Conservation (phyloP, 1,139 yeast genomes). For the Yamadazyma sp. region DNA sequence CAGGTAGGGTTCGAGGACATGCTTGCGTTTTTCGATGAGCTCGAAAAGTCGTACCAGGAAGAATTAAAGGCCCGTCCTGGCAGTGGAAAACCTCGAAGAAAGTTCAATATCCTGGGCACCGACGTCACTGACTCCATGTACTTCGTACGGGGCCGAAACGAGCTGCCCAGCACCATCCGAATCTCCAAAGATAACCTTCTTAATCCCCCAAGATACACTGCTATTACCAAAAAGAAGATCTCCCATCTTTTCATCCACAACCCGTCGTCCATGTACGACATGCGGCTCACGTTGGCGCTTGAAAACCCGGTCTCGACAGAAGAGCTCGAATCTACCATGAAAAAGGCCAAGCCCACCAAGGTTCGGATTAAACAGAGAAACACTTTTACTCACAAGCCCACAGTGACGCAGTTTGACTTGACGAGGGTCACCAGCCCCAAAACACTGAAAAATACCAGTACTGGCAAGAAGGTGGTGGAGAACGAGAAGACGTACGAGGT, state of each 20-base stretch:
- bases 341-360: conserved; percentile 45
- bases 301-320: conserved; percentile 72
- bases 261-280: conserved; percentile 77
- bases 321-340: conserved; percentile 40
- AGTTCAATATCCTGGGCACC: conserved; percentile 40
- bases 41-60: conserved; percentile 49
- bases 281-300: conserved; percentile 69
- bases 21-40: conserved; percentile 54
- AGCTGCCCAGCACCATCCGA: conserved; percentile 61
- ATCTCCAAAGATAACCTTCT: conserved; percentile 60
- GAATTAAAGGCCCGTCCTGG: conserved; percentile 22
- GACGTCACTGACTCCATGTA: conserved; percentile 44
- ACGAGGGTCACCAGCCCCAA: conserved; percentile 58
- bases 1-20: conserved; percentile 65
- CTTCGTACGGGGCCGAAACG: conserved; percentile 39
- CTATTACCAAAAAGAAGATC: conserved; percentile 70
- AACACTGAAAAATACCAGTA: conserved; percentile 40
- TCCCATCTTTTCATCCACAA: conserved; percentile 70
- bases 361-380: conserved; percentile 65
- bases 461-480: conserved; percentile 37
- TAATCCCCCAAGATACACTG: conserved; percentile 64
- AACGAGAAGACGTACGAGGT: conserved; percentile 52
- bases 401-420: conserved; percentile 69
- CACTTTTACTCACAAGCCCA: conserved; percentile 64
- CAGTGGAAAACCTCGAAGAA: conserved; percentile 30